Conservation (phyloP, 768 basidiomycete genomes). For the Fistulinella prunicolor region DNA sequence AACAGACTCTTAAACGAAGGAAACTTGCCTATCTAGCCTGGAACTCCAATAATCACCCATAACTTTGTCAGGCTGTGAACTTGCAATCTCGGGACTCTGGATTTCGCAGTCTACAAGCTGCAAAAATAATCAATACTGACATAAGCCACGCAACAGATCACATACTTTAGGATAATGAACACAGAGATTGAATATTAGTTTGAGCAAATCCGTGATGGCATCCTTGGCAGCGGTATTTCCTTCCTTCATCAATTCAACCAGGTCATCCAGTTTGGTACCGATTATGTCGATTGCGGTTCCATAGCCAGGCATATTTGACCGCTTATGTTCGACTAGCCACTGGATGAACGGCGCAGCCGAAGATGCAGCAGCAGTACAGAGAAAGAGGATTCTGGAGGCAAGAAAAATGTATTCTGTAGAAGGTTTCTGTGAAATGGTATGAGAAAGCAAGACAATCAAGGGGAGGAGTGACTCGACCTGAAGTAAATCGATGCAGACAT, state of each 20-base stretch:
- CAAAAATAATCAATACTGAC: background rate
- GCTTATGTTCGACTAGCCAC: conserved; percentile 64
- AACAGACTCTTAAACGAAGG: background rate
- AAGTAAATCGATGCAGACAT: conserved; percentile 51
- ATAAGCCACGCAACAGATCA: background rate
- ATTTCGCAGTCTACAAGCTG: conserved; percentile 44
- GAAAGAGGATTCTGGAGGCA: conserved; percentile 71
- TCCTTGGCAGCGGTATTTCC: conserved; percentile 48
- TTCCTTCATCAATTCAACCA: conserved; percentile 46
- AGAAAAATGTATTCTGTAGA: conserved; percentile 68
- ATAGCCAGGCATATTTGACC: conserved; percentile 37
- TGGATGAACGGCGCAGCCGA: conserved; percentile 46
- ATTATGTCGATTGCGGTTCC: conserved; percentile 63
- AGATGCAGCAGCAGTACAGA: conserved; percentile 56
- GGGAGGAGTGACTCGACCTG: conserved; percentile 44
- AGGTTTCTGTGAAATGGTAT: conserved; percentile 49
- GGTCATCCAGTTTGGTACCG: conserved; percentile 54
- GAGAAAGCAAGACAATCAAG: conserved; percentile 7
- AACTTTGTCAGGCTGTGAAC: conserved; percentile 35
- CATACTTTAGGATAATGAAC: conserved; percentile 76
- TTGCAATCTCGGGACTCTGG: conserved; percentile 29
- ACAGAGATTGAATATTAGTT: conserved; percentile 79
- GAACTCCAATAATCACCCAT: conserved; percentile 76
- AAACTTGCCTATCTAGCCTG: conserved; percentile 64
- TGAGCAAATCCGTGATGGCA: conserved; percentile 80